Evolutionary conservation across 1,139 yeast genomes (phyloP), one percentile per base, ranked within the genome.

Genomic region (Debaryomyces robertsiae): DNA sequence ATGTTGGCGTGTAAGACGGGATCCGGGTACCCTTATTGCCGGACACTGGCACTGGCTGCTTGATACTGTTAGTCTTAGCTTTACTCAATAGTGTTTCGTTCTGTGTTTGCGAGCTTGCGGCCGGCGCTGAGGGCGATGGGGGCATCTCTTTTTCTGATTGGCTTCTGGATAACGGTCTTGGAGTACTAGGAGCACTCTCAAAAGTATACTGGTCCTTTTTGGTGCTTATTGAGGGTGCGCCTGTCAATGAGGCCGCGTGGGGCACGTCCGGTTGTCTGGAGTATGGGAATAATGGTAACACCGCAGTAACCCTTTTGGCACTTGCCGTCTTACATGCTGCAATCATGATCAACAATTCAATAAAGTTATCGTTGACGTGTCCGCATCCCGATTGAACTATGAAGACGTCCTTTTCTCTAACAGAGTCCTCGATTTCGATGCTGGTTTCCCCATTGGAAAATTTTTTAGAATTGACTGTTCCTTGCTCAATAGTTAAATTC

Each of bases 301-400:
- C 96, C 0, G 96, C 98, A 2, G 97, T 91, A 31, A 91, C 96
- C 49, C 95, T 77, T 46, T 81, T 83, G 10, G 98, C 98, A 50
- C 95, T 85, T 3, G 98, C 96, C 23, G 94, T 86, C 60, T 93
- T 93, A 64, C 98, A 91, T 4, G 98, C 98, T 13, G 95, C 84
- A 37, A 94, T 81, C 75, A 89, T 82, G 52, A 94, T 86, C 51
- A 93, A 67, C 39, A 94, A 72, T 64, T 94, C 98, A 61, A 94
- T 77, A 53, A 94, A 85, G 55, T 81, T 84, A 61, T 93, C 98
- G 61, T 94, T 94, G 34, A 91, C 96, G 54, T 85, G 82, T 9
- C 96, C 96, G 57, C 94, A 85, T 3, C 93, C 89, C 27, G 82
- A 72, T 56, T 84, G 93, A 31, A 84, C 67, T 35, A 91, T 94